phyloP scores from a whole-genome alignment of 257 asterid genomes.

The Ophiorrhiza pumila region DNA sequence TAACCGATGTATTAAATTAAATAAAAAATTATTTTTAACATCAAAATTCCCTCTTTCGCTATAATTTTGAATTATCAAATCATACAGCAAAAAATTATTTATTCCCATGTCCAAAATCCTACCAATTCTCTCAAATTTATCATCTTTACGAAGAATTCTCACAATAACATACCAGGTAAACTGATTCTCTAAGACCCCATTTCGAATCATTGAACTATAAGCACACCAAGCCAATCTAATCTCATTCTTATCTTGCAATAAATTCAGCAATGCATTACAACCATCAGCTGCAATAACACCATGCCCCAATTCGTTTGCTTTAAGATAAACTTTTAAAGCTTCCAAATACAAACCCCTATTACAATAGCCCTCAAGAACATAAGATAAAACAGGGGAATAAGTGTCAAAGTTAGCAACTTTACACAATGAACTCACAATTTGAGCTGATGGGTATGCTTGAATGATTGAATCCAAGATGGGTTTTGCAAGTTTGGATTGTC shows the following conservation, averaged over 20 bases:
- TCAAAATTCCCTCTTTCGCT: conserved; percentile 61
- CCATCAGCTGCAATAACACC: conserved; percentile 29
- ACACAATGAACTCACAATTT: conserved; percentile 42
- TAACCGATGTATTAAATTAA: no score
- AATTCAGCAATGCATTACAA: conserved; percentile 48
- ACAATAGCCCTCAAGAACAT: conserved; percentile 55
- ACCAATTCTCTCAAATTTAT: conserved; percentile 48
- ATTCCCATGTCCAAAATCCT: conserved; percentile 49
- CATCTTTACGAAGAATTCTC: conserved; percentile 43
- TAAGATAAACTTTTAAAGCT: conserved; percentile 42
- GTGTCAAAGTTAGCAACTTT: conserved; percentile 26
- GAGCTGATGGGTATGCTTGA: conserved; percentile 41
- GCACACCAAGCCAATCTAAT: conserved; percentile 55
- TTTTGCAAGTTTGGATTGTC: conserved; percentile 38
- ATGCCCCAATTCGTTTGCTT: conserved; percentile 34
- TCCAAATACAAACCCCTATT: conserved; percentile 36
- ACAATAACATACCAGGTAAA: conserved; percentile 55
- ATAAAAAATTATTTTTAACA: no score
- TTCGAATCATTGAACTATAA: conserved; percentile 53
- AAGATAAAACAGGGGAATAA: conserved; percentile 35
- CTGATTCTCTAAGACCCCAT: conserved; percentile 43
- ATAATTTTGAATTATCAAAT: conserved; percentile 51
- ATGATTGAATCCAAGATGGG: conserved; percentile 53
- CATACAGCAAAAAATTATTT: conserved; percentile 34
- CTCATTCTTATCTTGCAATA: conserved; percentile 51